Percentiles rank a stretch among this genome's conserved stretches.
phyloP scores from a whole-genome alignment of 2,329 filamentous ascomycete genomes.

The Ilyonectria destructans region DNA sequence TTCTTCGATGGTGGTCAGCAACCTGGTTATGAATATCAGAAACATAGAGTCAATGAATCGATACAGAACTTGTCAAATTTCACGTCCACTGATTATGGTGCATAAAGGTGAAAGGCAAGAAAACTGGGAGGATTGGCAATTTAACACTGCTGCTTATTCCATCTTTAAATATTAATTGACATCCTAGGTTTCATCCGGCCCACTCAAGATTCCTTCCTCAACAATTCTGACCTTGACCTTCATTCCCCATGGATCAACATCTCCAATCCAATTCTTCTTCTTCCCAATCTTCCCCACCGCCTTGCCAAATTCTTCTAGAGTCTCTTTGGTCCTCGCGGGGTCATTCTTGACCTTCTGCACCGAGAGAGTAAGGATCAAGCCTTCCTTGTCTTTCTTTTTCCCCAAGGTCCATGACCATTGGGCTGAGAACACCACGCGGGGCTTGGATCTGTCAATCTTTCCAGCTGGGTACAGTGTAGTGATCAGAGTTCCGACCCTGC shows the following conservation, averaged over 20 bases:
- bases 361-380: constrained; percentile 61
- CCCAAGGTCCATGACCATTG: constrained; percentile 60
- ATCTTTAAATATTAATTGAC: not conserved
- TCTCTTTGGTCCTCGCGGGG: constrained; percentile 58
- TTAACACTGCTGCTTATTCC: not conserved
- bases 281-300: constrained; percentile 72
- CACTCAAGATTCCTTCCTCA: constrained; percentile 50
- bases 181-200: not conserved
- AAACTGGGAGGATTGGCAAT: not conserved
- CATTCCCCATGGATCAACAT: constrained; percentile 56
- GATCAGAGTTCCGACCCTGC: constrained; percentile 72
- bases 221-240: constrained; percentile 56
- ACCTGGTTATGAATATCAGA: too few species aligned
- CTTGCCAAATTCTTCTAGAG: constrained; percentile 57
- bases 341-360: constrained; percentile 58
- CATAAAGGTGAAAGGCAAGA: not conserved
- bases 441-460: constrained; percentile 56
- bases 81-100: too few species aligned
- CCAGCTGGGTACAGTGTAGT: constrained; percentile 76
- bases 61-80: too few species aligned
- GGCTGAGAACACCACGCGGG: constrained; percentile 59
- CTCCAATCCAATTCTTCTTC: constrained; percentile 69
- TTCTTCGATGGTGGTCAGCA: too few species aligned
- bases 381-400: constrained; percentile 57
- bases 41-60: too few species aligned